Base-by-base conservation (phyloP, 1,284 basidiomycete species). In the Malassezia japonica region DNA sequence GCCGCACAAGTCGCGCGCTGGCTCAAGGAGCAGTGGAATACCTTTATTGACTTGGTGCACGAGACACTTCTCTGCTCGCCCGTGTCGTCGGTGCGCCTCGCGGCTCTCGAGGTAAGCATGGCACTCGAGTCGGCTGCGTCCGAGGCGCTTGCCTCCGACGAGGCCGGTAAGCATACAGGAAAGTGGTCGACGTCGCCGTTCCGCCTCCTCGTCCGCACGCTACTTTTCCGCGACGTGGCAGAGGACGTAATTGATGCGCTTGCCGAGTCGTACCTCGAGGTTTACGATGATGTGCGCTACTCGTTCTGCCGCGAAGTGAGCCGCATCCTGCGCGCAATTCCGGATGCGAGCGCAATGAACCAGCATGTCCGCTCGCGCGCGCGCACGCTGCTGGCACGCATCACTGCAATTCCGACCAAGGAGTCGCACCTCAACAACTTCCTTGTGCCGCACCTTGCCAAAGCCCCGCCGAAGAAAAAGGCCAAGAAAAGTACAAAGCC, bases 221-320 rank as follows among this genome's bases (percentile, higher is more conserved):
- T 48, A n/a, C 24, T 54, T 2, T 32, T 29, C 33, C 33, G 55
- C 1, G 49, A 48, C 7, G 53, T 70, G 0, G 36, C 39, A 2
- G 53, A 59, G n/a, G 70, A 72, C 25, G 53, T 72, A 10, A 33
- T 62, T 3, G 56, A 38, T 12, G 53, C 52, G 23, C 64, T 72
- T 9, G 57, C 60, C 6, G 58, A 67, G 12, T 60, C 57, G 24
- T 64, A 59, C 2, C 37, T 70, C 33, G 59, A 72, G 21, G 54
- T 64, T 40, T 70, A 91, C 70, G 87, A 91, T 59, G 70, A 72
- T 70, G 78, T 96, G 23, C 82, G 91, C 51, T 94, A 86, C 83
- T 87, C 86, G 73, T 94, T 94, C 76, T 80, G 95, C 54, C 81
- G 85, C 32, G 89, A 94, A 65, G 78, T 85, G 24, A 81, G 57